These are phyloP conservation scores for Candida vartiovaarae DNA, from an alignment of 805 yeast species.

Conservation along the genomic window DNA sequence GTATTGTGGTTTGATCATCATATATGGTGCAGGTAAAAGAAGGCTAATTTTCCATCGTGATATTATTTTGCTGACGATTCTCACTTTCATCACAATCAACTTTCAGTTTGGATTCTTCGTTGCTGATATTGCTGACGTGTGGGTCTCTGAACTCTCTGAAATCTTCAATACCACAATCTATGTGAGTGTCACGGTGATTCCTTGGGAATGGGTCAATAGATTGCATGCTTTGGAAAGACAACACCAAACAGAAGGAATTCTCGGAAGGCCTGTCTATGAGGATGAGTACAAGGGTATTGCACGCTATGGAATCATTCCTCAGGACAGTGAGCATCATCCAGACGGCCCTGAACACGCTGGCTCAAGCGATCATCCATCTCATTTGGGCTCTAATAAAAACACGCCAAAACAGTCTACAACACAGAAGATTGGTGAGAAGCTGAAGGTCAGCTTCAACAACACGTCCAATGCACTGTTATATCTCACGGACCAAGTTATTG, in stretches of 20 bases:
- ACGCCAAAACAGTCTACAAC: neutral
- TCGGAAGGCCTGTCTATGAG: constrained; percentile 71
- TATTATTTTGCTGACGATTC: constrained; percentile 47
- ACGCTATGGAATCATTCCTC: constrained; percentile 16
- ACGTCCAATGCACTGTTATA: constrained; percentile 34
- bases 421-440: constrained; percentile 3
- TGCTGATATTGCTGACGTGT: constrained; percentile 67
- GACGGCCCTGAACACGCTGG: neutral
- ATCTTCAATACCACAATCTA: constrained; percentile 68
- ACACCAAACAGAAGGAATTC: constrained; percentile 60
- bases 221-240: constrained; percentile 48
- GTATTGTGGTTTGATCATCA: constrained; percentile 57
- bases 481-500: constrained; percentile 47
- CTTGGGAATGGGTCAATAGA: constrained; percentile 83
- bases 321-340: constrained; percentile 7
- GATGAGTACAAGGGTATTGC: constrained; percentile 39
- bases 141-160: constrained; percentile 71
- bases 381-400: neutral
- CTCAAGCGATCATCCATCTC: neutral
- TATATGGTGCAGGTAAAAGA: constrained; percentile 43
- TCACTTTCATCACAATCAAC: constrained; percentile 49
- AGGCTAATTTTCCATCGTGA: constrained; percentile 41
- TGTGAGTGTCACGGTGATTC: constrained; percentile 61
- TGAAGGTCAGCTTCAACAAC: constrained; percentile 20
- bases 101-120: constrained; percentile 64